Evolutionary conservation across 1,284 basidiomycete species (phyloP), one percentile per base, ranked within the genome.

Genomic region (Pholiota adiposa): DNA sequence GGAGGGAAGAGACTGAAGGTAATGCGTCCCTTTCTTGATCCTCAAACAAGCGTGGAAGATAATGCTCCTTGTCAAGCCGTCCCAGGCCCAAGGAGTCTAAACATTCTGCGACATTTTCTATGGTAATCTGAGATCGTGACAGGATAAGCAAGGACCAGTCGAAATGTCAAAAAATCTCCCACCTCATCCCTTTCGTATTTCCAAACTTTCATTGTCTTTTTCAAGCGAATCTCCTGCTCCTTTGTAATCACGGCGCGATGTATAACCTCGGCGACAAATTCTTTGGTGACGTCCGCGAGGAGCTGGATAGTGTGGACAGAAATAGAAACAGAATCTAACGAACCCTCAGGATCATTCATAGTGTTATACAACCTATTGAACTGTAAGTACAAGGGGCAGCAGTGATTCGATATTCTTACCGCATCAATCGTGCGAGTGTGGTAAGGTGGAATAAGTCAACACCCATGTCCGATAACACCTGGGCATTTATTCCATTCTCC

Each of bases 121-220:
- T 44, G 7, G 76, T 75, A 25, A 87, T 75, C 77, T 82, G 54
- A 25, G 36, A 58, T 51, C 55, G 38, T 34, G 51, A 36, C 25
- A 51, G 40, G 58, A n/a, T 51, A 19, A 21, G 23, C 49, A 36
- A 34, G 27, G 36, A 54, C 31, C 54, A 40, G 2, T 14, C 11
- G 44, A 41, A 23, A 25, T 25, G n/a, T 34, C 44, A 59, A 52
- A 58, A 54, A 49, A 43, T 33, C 49, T 54, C 59, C 54, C 60
- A 77, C 73, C 60, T 75, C 72, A 41, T 75, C 67, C 36, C 61
- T 67, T 36, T 65, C 63, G 61, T 79, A 66, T 33, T 78, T 75
- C 86, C 88, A 91, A 3, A 79, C 84, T 65, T 83, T 88, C 40
- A 81, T 82, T 31, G 80, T 79, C 38, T 75, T 73, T 71, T 88